Evolutionary conservation across 768 basidiomycete species (phyloP), one percentile per base, ranked within the genome.

Genomic region (Panus rudis): DNA sequence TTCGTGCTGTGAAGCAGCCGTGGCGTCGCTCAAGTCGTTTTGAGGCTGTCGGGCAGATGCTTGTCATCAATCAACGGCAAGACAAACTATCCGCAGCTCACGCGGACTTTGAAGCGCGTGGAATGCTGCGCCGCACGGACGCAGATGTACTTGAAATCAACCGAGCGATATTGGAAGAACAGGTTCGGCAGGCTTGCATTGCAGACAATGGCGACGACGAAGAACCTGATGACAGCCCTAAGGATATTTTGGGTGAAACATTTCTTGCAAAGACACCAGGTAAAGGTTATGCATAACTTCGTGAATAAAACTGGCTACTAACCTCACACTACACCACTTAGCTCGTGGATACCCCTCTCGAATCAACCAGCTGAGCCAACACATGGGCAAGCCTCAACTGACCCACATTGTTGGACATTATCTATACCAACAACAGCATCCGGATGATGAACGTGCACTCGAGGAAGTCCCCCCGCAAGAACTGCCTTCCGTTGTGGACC

Each of bases 1-100:
- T 55, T 22, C 44, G 40, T 12, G 51, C 53, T 4, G 39, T 56
- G 1, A 56, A 56, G 39, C 47, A 52, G 20, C 55, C 53, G 0
- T 56, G 55, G 55, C 34, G 49, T 1, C 39, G 48, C 1, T 54
- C 55, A 2, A 54, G 30, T 21, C 42, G 44, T 1, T 54, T 34
- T 30, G 37, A 49, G 8, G 46, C 53, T 12, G 27, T 56, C n/a
- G 33, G n/a, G 1, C 55, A 56, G 28, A 56, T 51, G 50, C 33
- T 56, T 2, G 23, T 28, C n/a, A 53, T 43, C 4, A 52, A 46
- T 27, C 47, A 52, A 32, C 38, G 55, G 2, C 46, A 55, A 2
- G 53, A 55, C 37, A 55, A 55, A 37, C 49, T 57, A 12, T 41
- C 47, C 1, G 55, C 55, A 1, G 23, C 45, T 2, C 45, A 47